Conservation (phyloP, 2,329 filamentous ascomycete species). For the Scopulariopsis brevicaulis region DNA sequence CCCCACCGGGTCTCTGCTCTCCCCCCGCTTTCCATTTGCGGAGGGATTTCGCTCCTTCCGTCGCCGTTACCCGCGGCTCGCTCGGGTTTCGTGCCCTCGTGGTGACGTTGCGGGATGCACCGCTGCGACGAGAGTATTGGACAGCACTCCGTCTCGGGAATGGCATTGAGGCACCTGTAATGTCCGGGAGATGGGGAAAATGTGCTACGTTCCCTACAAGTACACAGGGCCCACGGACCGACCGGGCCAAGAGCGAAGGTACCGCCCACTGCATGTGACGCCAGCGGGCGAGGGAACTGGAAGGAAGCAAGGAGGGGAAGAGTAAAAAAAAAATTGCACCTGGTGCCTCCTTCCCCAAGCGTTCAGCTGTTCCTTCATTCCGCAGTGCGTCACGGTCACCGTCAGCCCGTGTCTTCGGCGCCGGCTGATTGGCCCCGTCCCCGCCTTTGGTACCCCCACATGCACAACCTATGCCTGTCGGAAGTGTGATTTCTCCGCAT, state of each 20-base stretch:
- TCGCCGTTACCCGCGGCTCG: background rate
- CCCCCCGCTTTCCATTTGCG: background rate
- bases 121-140: too few species aligned
- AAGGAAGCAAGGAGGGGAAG: background rate
- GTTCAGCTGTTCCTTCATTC: background rate
- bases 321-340: background rate
- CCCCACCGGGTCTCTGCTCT: background rate
- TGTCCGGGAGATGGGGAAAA: background rate
- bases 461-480: background rate
- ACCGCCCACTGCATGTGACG: background rate
- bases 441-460: conserved; percentile 2
- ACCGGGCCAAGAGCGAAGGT: background rate
- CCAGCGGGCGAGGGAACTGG: background rate
- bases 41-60: background rate
- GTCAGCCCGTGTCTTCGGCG: background rate
- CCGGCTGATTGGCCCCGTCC: conserved; percentile 1
- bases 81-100: background rate
- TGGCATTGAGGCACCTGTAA: background rate
- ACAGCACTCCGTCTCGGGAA: too few species aligned
- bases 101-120: too few species aligned
- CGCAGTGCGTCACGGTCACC: background rate
- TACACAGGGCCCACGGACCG: too few species aligned
- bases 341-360: background rate
- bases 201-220: background rate
- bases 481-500: conserved; percentile 1